These are phyloP conservation scores for Cornus kousa DNA, from an alignment of 148 eudicot genomes.

Conservation along the genomic window DNA sequence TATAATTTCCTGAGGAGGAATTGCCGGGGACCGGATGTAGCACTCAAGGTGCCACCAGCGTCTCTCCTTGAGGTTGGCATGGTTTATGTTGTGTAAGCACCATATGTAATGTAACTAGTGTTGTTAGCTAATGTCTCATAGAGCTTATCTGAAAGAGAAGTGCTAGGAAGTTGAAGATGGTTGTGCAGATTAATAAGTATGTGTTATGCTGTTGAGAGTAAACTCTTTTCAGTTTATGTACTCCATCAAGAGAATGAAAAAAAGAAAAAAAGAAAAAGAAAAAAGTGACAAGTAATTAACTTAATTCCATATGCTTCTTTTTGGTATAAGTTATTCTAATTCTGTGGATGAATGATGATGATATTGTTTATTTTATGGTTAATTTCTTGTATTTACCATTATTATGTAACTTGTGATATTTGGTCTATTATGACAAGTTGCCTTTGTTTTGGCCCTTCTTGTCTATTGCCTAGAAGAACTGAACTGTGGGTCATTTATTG, in stretches of 20 bases:
- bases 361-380: too few relatives aligned
- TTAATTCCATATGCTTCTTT: too few relatives aligned
- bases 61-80: conserved; percentile 89
- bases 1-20: conserved; percentile 81
- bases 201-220: not conserved
- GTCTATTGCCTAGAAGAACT: too few relatives aligned
- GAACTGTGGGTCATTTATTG: too few relatives aligned
- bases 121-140: not conserved
- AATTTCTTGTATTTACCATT: too few relatives aligned
- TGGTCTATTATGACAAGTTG: too few relatives aligned
- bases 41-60: conserved; percentile 75
- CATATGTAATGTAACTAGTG: conserved; percentile 2
- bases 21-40: conserved; percentile 82
- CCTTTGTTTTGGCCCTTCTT: too few relatives aligned
- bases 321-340: too few relatives aligned
- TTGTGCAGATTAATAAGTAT: conserved; percentile 2
- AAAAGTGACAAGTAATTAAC: too few relatives aligned
- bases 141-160: not conserved
- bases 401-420: too few relatives aligned
- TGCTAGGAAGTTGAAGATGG: not conserved
- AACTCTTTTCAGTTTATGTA: conserved; percentile 2
- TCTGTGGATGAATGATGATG: too few relatives aligned
- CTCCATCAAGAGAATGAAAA: not conserved
- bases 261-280: not conserved
- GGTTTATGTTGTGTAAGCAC: conserved; percentile 73